A percentile compares a stretch with the other conserved stretches of the same genome.
phyloP scores from a whole-genome alignment of 2,329 filamentous ascomycete species.

The Didymella segeticola region DNA sequence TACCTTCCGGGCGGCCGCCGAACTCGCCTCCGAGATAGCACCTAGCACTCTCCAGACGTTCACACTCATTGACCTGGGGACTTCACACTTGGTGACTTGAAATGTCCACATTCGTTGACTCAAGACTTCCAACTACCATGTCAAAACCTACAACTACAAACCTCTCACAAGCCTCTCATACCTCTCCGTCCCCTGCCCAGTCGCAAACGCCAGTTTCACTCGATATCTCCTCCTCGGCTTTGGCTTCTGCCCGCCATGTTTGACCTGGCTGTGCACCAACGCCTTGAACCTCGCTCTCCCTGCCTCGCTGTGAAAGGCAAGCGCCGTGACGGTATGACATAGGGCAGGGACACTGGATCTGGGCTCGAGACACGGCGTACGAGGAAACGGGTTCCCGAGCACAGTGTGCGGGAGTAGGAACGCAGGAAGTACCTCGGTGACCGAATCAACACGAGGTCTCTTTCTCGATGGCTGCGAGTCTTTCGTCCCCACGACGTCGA shows the following conservation, averaged over 20 bases:
- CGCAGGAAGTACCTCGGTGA: no score
- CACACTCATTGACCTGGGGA: no score
- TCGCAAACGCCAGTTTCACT: constrained; percentile 11
- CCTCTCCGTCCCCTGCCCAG: not conserved
- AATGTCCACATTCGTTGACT: no score
- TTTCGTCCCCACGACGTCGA: no score
- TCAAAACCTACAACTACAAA: not conserved
- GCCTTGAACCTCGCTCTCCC: constrained; percentile 6
- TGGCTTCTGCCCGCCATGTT: not conserved
- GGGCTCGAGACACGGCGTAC: no score
- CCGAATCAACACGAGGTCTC: no score
- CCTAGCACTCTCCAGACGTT: not conserved
- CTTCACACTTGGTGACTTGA: no score
- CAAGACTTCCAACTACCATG: no score
- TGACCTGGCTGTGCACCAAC: not conserved
- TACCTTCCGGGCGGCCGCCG: constrained; percentile 8
- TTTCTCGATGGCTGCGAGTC: no score
- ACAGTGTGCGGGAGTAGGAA: no score
- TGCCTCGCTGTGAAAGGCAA: not conserved
- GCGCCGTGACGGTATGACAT: not conserved
- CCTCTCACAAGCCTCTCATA: not conserved
- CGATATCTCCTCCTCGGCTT: not conserved
- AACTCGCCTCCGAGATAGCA: not conserved
- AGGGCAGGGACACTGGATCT: no score
- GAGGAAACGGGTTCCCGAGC: no score